Conservation (phyloP, 78 protist genomes). For the slime mould (Dictyostelium discoideum) region DNA sequence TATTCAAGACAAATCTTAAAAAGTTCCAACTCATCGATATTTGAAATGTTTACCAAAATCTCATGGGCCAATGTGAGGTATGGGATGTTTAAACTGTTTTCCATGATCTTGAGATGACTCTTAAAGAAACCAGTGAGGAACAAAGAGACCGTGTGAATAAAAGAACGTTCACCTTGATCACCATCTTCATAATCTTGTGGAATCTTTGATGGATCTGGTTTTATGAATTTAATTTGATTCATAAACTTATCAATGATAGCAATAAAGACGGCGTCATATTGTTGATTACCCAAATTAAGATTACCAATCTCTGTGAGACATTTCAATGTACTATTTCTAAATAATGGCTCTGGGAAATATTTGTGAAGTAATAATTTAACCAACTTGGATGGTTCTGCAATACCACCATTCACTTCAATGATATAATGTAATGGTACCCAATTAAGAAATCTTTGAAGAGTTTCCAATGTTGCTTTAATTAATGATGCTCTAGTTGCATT, state of each 20-base stretch:
- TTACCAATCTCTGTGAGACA: constrained; percentile 96
- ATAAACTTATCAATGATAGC: constrained; percentile 48
- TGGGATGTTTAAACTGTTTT: constrained; percentile 53
- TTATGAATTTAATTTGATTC: constrained; percentile 39
- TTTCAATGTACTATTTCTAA: constrained; percentile 87
- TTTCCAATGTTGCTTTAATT: constrained; percentile 81
- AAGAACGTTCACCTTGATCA: constrained; percentile 70
- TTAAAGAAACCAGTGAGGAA: constrained; percentile 92
- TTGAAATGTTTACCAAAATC: constrained; percentile 86
- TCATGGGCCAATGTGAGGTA: constrained; percentile 78
- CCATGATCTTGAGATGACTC: constrained; percentile 85
- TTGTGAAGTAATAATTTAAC: constrained; percentile 41
- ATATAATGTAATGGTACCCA: constrained; percentile 99
- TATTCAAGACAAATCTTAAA: constrained; percentile 98
- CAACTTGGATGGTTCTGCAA: constrained; percentile 36
- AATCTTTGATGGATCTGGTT: constrained; percentile 78
- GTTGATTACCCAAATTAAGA: constrained; percentile 25
- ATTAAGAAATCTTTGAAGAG: constrained; percentile 92
- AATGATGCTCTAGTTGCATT: constrained; percentile 82
- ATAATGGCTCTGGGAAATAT: constrained; percentile 83
- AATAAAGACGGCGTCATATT: constrained; percentile 42
- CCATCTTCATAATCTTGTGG: constrained; percentile 71
- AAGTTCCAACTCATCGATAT: constrained; percentile 94
- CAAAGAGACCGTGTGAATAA: constrained; percentile 88
- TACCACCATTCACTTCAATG: constrained; percentile 88